Percentiles rank a stretch among this genome's conserved stretches.
phyloP scores from a whole-genome alignment of 2,329 filamentous ascomycete species.

The Diaporthe sp. region DNA sequence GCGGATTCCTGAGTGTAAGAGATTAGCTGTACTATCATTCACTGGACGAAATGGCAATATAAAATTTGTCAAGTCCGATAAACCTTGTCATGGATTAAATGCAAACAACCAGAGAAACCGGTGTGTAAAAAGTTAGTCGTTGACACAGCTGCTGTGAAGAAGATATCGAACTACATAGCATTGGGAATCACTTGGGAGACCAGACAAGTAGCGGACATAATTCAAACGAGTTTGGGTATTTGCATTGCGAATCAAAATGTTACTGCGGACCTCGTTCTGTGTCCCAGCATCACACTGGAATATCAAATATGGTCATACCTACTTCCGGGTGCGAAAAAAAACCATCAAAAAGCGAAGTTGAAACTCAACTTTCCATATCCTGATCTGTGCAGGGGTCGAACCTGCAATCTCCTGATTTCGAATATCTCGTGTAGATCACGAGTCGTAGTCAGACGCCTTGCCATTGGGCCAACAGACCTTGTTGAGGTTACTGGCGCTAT shows the following conservation, averaged over 20 bases:
- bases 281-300: not conserved
- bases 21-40: not conserved
- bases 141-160: not conserved
- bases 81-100: not conserved
- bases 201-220: not conserved
- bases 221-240: not conserved
- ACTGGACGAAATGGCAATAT: not conserved
- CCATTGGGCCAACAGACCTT: slow-evolving; percentile 53
- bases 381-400: slow-evolving; percentile 43
- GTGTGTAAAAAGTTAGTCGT: not conserved
- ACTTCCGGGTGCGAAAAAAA: not conserved
- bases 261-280: not conserved
- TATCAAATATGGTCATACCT: not conserved
- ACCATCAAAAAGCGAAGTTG: not conserved
- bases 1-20: not conserved
- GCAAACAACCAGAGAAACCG: not conserved
- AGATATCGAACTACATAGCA: not conserved
- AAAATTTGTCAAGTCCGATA: too few relatives aligned
- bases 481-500: not conserved
- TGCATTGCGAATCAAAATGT: not conserved
- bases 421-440: not conserved
- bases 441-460: slow-evolving; percentile 61
- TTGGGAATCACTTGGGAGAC: not conserved
- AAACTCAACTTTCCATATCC: rapidly evolving
- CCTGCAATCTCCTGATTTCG: slow-evolving; percentile 43